Percentiles rank a stretch among this genome's conserved stretches.
Evolutionary conservation across 805 yeast species (phyloP).

Genomic region (Teunomyces kruisii): DNA sequence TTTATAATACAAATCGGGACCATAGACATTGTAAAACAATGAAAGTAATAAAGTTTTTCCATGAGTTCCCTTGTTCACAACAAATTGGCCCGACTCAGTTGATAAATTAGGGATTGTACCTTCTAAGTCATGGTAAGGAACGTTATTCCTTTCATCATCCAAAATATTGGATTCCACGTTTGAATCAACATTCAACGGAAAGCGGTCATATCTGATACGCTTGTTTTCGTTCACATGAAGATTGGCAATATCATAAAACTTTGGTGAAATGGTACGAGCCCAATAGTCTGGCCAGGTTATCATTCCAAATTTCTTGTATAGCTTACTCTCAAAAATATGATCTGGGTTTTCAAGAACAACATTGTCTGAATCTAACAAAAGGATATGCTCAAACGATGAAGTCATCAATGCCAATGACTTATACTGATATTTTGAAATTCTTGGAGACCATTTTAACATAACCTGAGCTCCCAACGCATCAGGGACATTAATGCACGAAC

Average conservation of each 20-base stretch:
- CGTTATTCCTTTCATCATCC: conserved; percentile 8
- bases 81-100: conserved; percentile 67
- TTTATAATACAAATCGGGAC: conserved; percentile 59
- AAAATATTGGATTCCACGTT: conserved; percentile 7
- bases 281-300: conserved; percentile 47
- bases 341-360: conserved; percentile 31
- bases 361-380: conserved; percentile 38
- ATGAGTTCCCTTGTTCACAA: conserved; percentile 58
- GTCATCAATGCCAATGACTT: conserved; percentile 54
- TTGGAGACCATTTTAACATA: conserved; percentile 31
- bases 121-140: conserved; percentile 61
- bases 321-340: conserved; percentile 24
- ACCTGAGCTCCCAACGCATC: conserved; percentile 51
- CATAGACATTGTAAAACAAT: conserved; percentile 63
- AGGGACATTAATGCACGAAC: conserved; percentile 58
- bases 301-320: conserved; percentile 33
- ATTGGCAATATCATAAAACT: conserved; percentile 36
- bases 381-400: conserved; percentile 33
- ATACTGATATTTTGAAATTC: conserved; percentile 64
- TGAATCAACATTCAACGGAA: conserved; percentile 16
- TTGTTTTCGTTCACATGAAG: conserved; percentile 26
- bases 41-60: conserved; percentile 57
- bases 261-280: conserved; percentile 37
- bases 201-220: conserved; percentile 25
- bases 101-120: conserved; percentile 71